A percentile compares a stretch with the other conserved stretches of the same genome.
Conservation (phyloP, 305 asterid species). For the Fraxinus floribunda region DNA sequence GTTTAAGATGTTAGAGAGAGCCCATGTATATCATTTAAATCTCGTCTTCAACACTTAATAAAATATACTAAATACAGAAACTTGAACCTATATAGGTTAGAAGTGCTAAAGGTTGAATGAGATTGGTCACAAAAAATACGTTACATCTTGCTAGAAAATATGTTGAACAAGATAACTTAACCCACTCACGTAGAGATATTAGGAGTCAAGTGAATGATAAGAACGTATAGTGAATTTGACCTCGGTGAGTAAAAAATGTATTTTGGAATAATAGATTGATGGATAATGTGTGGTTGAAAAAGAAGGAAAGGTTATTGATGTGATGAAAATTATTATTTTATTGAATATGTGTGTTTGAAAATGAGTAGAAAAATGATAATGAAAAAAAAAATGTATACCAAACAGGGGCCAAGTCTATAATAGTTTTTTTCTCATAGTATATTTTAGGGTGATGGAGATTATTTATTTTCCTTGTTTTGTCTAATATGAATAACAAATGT, state of each 20-base stretch:
- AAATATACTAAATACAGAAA: background rate
- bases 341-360: too few species aligned
- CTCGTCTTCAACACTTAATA: background rate
- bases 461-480: too few species aligned
- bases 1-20: background rate
- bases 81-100: background rate
- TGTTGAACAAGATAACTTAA: background rate
- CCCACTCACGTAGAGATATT: background rate
- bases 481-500: too few species aligned
- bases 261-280: too few species aligned
- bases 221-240: background rate
- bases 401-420: too few species aligned
- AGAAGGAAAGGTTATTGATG: too few species aligned
- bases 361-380: too few species aligned
- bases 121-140: background rate
- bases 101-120: background rate
- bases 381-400: too few species aligned
- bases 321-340: too few species aligned
- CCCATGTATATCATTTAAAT: background rate
- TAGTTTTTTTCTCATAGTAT: too few species aligned
- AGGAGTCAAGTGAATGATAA: background rate
- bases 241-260: background rate
- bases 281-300: too few species aligned
- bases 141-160: background rate
- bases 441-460: too few species aligned